Base-by-base conservation (phyloP, 805 yeast genomes). In the Teunomyces lycoperdinae region DNA sequence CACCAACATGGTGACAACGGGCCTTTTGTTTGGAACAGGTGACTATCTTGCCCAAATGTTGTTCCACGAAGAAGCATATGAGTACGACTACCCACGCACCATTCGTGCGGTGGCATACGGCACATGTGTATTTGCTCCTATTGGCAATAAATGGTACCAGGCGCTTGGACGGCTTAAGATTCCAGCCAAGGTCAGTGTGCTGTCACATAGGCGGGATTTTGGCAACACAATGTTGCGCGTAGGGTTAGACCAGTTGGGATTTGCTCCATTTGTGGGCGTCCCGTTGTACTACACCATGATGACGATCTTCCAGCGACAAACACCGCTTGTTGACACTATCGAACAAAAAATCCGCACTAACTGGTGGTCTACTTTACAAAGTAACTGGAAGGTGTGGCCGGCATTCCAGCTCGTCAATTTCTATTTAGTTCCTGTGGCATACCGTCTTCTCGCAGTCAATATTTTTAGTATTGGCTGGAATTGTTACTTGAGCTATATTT, bases 361-460 rank as follows among this genome's bases (percentile, higher is more conserved):
- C 50, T 81, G 81, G 80, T 68, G 82, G 83, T 74, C 77, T 3
- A 90, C 96, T 0, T 66, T 91, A 36, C 62, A 72, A 30, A 75
- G 87, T 13, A 91, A 90, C 63, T 89, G 96, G 91, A 60, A 74
- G 44, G 85, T 92, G 9, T 94, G 98, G 99, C 98, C 98, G 0
- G 66, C 80, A 0, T 87, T 94, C 52, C 98, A 94, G 67, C 58
- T 83, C 46, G 53, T 84, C 51, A 94, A 92, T 67, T 89, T 92
- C 60, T 76, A 83, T 41, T 58, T 87, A 6, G 78, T 89, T 2
- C 97, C 97, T 0, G 78, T 83, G 6, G 83, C 83, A 39, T 80
- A 78, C 56, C 77, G 96, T 33, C 64, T 91, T 41, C 58, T 87
- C 41, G 72, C 82, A 9, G 95, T 87, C 28, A 89, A 89, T 58